Evolutionary conservation across 345 rosid species (phyloP).

Genomic region (Moricandia arvensis): DNA sequence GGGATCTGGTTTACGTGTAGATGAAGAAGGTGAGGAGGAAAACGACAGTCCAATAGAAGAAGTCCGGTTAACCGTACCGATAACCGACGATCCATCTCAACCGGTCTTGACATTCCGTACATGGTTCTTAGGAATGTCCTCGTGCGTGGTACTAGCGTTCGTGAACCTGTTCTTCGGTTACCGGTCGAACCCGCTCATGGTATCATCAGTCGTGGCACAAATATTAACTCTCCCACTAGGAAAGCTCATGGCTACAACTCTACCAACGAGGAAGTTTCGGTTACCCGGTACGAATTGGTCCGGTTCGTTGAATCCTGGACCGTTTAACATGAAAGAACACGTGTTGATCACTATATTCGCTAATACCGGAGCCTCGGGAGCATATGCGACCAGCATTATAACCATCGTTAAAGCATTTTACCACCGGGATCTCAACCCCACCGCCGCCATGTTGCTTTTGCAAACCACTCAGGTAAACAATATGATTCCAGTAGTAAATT

Average conservation of each 20-base stretch:
- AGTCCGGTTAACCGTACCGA: slow-evolving; percentile 58
- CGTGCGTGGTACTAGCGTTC: slow-evolving; percentile 49
- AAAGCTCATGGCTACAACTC: slow-evolving; percentile 49
- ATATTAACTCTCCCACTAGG: slow-evolving; percentile 51
- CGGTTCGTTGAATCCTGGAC: slow-evolving; percentile 51
- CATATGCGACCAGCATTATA: slow-evolving; percentile 43
- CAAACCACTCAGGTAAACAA: slow-evolving; percentile 65
- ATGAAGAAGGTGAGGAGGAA: slow-evolving; percentile 29
- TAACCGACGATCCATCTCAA: slow-evolving; percentile 46
- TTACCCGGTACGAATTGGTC: slow-evolving; percentile 40
- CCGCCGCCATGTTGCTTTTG: slow-evolving; percentile 44
- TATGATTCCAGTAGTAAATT: neutral
- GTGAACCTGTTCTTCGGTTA: slow-evolving; percentile 51
- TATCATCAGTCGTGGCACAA: slow-evolving; percentile 43
- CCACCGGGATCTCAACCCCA: slow-evolving; percentile 32
- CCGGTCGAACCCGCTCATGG: slow-evolving; percentile 40
- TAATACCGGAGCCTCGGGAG: slow-evolving; percentile 41
- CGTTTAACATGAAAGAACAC: slow-evolving; percentile 53
- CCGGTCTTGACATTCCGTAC: slow-evolving; percentile 52
- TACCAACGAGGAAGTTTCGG: slow-evolving; percentile 35
- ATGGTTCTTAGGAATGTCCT: slow-evolving; percentile 51
- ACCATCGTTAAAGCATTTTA: slow-evolving; percentile 52
- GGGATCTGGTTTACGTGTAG: neutral
- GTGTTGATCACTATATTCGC: slow-evolving; percentile 60
- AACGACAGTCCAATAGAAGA: slow-evolving; percentile 60